Conservation (phyloP, 306 rosid species). For the Malus domestica region ASM211411v1 NC_041790.1:6286001-6286500, state of each 20-base stretch:
- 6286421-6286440: not conserved
- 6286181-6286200: not conserved
- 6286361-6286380: not conserved
- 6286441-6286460: not conserved
- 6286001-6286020: not conserved
- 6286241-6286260: constrained; percentile 79
- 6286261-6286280: constrained; percentile 96
- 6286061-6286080: not conserved
- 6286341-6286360: not conserved
- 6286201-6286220: not conserved
- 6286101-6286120: not conserved
- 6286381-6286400: not conserved
- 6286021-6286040: not conserved
- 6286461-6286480: not conserved
- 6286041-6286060: not conserved
- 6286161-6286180: not conserved
- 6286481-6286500: constrained; percentile 56
- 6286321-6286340: constrained; percentile 49
- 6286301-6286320: constrained; percentile 99
- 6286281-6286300: constrained; percentile 99
- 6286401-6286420: not conserved
- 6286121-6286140: not conserved
- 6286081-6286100: not conserved
- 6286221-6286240: not conserved
- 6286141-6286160: not conserved